Conservation (phyloP, 176 grass and related monocot species). For the Aegilops speltoides region DNA sequence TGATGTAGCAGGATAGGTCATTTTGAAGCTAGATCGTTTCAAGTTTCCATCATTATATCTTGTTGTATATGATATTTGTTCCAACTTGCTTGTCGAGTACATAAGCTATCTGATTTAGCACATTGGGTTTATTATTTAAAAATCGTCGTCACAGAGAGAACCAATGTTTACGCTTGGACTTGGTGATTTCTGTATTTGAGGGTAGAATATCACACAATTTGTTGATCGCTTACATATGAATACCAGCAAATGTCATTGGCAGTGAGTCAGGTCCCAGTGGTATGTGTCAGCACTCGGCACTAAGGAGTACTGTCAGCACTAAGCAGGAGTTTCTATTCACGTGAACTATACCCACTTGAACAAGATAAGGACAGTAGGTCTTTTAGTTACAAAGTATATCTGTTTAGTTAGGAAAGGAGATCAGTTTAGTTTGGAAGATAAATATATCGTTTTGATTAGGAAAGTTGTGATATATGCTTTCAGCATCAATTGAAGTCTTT, state of each 20-base stretch:
- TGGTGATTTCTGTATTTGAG: background rate
- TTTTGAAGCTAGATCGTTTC: background rate
- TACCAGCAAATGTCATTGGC: background rate
- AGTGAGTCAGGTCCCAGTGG: background rate
- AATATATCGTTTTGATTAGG: background rate
- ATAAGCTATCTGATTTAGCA: background rate
- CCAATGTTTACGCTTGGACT: background rate
- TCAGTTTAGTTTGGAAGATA: background rate
- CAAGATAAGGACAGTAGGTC: background rate
- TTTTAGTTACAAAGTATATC: background rate
- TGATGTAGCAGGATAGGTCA: no score
- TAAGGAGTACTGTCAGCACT: background rate
- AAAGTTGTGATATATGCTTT: background rate
- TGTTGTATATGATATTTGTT: background rate
- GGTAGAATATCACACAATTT: background rate
- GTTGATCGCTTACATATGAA: background rate
- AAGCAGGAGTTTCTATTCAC: background rate
- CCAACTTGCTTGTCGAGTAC: background rate
- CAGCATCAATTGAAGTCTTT: background rate
- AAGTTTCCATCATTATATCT: conserved; percentile 21
- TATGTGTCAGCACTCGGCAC: background rate
- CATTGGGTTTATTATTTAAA: no score
- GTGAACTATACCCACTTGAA: background rate
- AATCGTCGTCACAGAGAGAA: background rate
- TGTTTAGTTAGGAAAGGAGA: background rate